Evolutionary conservation across 2,329 filamentous ascomycete genomes (phyloP).

Genomic region (Aspergillus fijiensis): DNA sequence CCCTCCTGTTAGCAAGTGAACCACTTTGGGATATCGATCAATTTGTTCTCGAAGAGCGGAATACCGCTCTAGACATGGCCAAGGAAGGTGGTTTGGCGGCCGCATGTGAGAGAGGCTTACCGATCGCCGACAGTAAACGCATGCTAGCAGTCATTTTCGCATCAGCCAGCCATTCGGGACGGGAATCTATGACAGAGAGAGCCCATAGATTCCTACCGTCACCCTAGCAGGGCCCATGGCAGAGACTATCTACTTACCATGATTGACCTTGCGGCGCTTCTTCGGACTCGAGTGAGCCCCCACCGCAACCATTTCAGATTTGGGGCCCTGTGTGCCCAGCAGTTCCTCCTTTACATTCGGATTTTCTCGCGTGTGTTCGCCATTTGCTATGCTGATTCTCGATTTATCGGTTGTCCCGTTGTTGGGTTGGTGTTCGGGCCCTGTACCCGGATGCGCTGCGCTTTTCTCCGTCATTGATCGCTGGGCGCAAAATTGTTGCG

Average conservation of each 20-base stretch:
- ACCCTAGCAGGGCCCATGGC: constrained; percentile 29
- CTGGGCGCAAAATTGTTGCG: constrained; percentile 26
- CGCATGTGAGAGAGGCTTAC: constrained; percentile 57
- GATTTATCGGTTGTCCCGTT: constrained; percentile 29
- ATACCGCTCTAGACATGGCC: background rate
- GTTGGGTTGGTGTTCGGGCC: constrained; percentile 27
- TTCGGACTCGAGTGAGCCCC: constrained; percentile 60
- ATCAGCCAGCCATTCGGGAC: background rate
- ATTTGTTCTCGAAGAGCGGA: constrained; percentile 1
- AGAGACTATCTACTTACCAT: constrained; percentile 61
- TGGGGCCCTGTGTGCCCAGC: constrained; percentile 28
- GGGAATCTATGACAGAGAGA: constrained; percentile 14
- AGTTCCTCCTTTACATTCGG: constrained; percentile 30
- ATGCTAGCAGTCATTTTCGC: constrained; percentile 56
- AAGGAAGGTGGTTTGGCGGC: background rate
- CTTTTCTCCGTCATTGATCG: constrained; percentile 34
- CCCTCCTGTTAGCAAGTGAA: constrained; percentile 48
- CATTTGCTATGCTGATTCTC: constrained; percentile 20
- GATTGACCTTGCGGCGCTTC: constrained; percentile 86
- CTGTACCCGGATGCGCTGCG: constrained; percentile 23
- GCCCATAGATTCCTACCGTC: constrained; percentile 12
- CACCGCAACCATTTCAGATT: constrained; percentile 34
- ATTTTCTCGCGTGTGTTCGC: constrained; percentile 28
- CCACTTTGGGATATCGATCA: constrained; percentile 13
- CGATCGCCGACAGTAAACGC: constrained; percentile 86